These are phyloP conservation scores for Ceratocystis huliohia DNA, from an alignment of 2,329 filamentous ascomycete genomes.

Conservation along the genomic window DNA sequence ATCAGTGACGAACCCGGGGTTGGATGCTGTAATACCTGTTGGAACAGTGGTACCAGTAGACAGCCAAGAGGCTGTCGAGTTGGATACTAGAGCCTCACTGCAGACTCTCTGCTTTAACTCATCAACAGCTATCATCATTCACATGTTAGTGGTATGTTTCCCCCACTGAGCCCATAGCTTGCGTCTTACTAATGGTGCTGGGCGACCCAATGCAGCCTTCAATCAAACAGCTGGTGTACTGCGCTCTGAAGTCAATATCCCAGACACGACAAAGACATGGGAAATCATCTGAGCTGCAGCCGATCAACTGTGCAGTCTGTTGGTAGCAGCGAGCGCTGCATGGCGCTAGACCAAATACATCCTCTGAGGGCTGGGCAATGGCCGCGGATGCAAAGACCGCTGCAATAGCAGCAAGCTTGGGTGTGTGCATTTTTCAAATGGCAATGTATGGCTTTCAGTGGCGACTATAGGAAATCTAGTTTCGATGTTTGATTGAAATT, in stretches of 20 bases:
- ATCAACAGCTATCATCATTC: neutral
- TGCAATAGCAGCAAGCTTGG: neutral
- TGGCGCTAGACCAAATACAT: conserved; percentile 16
- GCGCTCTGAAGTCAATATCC: conserved; percentile 16
- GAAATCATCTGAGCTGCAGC: conserved; percentile 17
- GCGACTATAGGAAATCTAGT: neutral
- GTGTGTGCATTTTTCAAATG: neutral
- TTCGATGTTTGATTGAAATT: too few relatives aligned
- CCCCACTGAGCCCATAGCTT: neutral
- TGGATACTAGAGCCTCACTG: too few relatives aligned
- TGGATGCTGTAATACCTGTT: neutral
- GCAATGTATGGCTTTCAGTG: neutral
- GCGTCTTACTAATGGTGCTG: conserved; percentile 13
- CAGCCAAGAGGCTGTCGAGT: neutral
- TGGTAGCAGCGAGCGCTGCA: conserved; percentile 20
- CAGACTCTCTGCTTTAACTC: neutral
- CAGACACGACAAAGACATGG: conserved; percentile 17
- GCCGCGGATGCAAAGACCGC: neutral
- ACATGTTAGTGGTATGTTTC: neutral
- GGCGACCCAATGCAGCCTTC: conserved; percentile 19
- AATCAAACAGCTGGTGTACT: conserved; percentile 21
- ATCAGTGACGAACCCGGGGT: neutral
- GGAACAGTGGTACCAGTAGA: neutral
- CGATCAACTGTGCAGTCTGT: conserved; percentile 16
- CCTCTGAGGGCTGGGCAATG: neutral